A percentile compares a stretch with the other conserved stretches of the same genome.
These are phyloP conservation scores for Elongisporangium undulatum DNA, from an alignment of 352 stramenopile species.

Conservation along the genomic window DNA sequence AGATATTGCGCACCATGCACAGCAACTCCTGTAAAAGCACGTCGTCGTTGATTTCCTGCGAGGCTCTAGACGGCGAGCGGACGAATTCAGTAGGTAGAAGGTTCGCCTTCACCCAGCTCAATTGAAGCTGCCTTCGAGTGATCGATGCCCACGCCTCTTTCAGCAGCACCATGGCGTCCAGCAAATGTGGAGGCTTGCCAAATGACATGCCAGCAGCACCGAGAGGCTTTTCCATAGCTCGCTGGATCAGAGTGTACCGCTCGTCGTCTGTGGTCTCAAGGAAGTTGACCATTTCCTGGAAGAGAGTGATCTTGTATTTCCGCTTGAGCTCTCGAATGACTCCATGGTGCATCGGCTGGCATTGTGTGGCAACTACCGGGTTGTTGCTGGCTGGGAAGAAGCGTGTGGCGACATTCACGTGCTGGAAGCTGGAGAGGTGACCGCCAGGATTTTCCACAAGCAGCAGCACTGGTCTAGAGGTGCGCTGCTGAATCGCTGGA, in stretches of 20 bases:
- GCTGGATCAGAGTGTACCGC: conserved; percentile 32
- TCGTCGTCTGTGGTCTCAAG: conserved; percentile 37
- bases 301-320: conserved; percentile 42
- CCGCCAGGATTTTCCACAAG: conserved; percentile 41
- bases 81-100: conserved; percentile 5
- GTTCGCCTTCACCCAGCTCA: conserved; percentile 27
- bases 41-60: conserved; percentile 24
- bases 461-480: conserved; percentile 34
- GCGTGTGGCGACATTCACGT: conserved; percentile 28
- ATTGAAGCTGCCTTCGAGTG: conserved; percentile 14
- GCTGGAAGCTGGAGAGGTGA: conserved; percentile 26
- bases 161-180: conserved; percentile 38
- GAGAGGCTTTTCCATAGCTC: conserved; percentile 26
- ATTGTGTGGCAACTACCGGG: conserved; percentile 8
- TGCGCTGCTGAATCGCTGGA: conserved; percentile 35
- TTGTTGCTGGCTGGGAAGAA: conserved; percentile 26
- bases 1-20: conserved; percentile 27
- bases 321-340: conserved; percentile 45
- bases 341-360: conserved; percentile 29
- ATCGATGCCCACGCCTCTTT: conserved; percentile 33
- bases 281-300: conserved; percentile 39
- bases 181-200: conserved; percentile 31
- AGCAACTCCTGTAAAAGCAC: conserved; percentile 29
- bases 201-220: conserved; percentile 27
- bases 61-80: not conserved